These are phyloP conservation scores for Kluyveromyces starmeri DNA, from an alignment of 805 yeast genomes.

Conservation along the genomic window DNA sequence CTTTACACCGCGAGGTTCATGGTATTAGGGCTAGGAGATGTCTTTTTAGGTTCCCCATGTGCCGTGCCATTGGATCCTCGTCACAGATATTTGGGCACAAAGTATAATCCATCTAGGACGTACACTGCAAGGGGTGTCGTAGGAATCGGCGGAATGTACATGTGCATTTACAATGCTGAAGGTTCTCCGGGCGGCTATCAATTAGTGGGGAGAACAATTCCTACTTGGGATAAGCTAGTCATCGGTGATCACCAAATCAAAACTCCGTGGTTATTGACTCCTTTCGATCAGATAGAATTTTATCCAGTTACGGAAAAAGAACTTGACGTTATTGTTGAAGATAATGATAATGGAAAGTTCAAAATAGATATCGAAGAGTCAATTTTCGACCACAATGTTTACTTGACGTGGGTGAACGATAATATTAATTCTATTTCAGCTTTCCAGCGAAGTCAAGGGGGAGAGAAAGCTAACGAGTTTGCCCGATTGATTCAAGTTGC, in stretches of 20 bases:
- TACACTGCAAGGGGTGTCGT: conserved; percentile 95
- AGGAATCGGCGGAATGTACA: conserved; percentile 97
- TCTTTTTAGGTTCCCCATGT: conserved; percentile 95
- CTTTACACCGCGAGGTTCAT: conserved; percentile 82
- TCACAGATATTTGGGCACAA: conserved; percentile 84
- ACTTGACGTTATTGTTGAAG: conserved; percentile 59
- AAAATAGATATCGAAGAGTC: conserved; percentile 65
- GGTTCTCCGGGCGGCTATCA: conserved; percentile 96
- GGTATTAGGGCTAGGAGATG: conserved; percentile 95
- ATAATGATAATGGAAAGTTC: conserved; percentile 74
- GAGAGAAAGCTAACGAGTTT: conserved; percentile 80
- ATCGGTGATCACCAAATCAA: conserved; percentile 55
- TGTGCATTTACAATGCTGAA: conserved; percentile 97
- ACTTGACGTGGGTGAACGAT: conserved; percentile 67
- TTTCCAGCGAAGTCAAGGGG: conserved; percentile 59
- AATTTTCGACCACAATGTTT: conserved; percentile 74
- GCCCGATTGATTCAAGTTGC: conserved; percentile 73
- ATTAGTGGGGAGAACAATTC: conserved; percentile 91
- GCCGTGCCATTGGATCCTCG: conserved; percentile 98
- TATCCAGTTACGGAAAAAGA: conserved; percentile 86
- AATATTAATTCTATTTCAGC: conserved; percentile 64
- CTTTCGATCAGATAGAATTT: conserved; percentile 91
- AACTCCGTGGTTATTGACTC: conserved; percentile 83
- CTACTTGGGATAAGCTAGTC: conserved; percentile 93
- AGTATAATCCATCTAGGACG: conserved; percentile 94